These are phyloP conservation scores for Casuarina glauca DNA, from an alignment of 306 rosid genomes.

Conservation along the genomic window DNA sequence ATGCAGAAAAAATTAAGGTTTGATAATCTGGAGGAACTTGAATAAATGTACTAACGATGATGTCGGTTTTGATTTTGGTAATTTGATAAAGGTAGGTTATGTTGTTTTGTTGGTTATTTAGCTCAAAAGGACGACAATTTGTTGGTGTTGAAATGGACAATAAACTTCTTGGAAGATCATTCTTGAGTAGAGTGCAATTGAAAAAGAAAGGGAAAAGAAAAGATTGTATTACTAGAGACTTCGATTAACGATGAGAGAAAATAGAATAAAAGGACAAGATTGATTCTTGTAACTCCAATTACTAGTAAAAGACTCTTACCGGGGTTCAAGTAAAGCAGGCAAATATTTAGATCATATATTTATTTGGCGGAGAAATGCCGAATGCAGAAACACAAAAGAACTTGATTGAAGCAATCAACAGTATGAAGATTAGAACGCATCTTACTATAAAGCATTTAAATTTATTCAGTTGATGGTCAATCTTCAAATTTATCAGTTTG, in stretches of 20 bases:
- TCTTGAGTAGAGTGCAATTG: background rate
- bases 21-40: background rate
- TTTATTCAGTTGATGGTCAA: background rate
- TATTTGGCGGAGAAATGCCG: background rate
- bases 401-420: background rate
- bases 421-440: conserved; percentile 1
- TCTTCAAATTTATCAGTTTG: background rate
- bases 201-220: background rate
- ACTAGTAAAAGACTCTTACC: background rate
- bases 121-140: background rate
- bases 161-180: background rate
- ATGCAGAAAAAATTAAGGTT: background rate
- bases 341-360: background rate
- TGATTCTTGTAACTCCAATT: background rate
- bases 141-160: background rate
- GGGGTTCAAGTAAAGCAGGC: background rate
- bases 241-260: background rate
- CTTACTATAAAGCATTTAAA: background rate
- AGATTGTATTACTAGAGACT: background rate
- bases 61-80: background rate
- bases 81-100: background rate
- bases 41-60: background rate
- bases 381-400: background rate
- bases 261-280: background rate
- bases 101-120: background rate